A percentile compares a stretch with the other conserved stretches of the same genome.
These are phyloP conservation scores for Boletus rubescentipes DNA, from an alignment of 768 basidiomycete genomes.

Conservation along the genomic window DNA sequence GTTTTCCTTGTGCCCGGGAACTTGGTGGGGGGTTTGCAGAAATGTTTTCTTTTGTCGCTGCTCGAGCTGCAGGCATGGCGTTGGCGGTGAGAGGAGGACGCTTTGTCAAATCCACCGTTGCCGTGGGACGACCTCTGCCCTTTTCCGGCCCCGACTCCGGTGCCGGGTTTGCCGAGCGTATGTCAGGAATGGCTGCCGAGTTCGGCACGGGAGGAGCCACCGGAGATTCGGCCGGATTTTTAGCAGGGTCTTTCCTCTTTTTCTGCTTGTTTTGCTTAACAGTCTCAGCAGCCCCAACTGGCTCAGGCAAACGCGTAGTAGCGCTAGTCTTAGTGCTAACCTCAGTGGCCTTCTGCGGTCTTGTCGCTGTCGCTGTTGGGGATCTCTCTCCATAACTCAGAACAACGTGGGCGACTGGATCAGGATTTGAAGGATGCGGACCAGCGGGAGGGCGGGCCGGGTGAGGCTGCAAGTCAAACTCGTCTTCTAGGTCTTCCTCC, in stretches of 20 bases:
- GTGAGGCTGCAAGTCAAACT: slow-evolving; percentile 29
- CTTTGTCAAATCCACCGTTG: slow-evolving; percentile 37
- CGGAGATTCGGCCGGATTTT: slow-evolving; percentile 24
- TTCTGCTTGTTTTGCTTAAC: slow-evolving; percentile 40
- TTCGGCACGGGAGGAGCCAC: slow-evolving; percentile 29
- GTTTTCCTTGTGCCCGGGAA: slow-evolving; percentile 88
- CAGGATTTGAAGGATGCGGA: slow-evolving; percentile 19
- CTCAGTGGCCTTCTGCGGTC: slow-evolving; percentile 12
- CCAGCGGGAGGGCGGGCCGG: slow-evolving; percentile 21
- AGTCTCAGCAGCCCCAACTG: slow-evolving; percentile 10
- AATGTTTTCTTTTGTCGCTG: slow-evolving; percentile 39
- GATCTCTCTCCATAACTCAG: slow-evolving; percentile 39
- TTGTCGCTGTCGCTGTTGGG: slow-evolving; percentile 1
- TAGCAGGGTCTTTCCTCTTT: slow-evolving; percentile 41
- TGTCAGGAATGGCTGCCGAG: slow-evolving; percentile 23
- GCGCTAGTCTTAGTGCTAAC: slow-evolving; percentile 30
- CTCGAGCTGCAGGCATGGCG: slow-evolving; percentile 43
- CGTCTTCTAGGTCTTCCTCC: slow-evolving; percentile 36
- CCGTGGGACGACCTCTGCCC: slow-evolving; percentile 32
- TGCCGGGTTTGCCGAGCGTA: slow-evolving; percentile 29
- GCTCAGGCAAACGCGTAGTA: slow-evolving; percentile 26
- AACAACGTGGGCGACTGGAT: slow-evolving; percentile 38
- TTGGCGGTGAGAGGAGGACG: slow-evolving; percentile 40
- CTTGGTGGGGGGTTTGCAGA: slow-evolving; percentile 53
- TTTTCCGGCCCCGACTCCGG: slow-evolving; percentile 35